phyloP scores from a whole-genome alignment of 2,329 filamentous ascomycete genomes.

The Fusarium beomiforme region DNA sequence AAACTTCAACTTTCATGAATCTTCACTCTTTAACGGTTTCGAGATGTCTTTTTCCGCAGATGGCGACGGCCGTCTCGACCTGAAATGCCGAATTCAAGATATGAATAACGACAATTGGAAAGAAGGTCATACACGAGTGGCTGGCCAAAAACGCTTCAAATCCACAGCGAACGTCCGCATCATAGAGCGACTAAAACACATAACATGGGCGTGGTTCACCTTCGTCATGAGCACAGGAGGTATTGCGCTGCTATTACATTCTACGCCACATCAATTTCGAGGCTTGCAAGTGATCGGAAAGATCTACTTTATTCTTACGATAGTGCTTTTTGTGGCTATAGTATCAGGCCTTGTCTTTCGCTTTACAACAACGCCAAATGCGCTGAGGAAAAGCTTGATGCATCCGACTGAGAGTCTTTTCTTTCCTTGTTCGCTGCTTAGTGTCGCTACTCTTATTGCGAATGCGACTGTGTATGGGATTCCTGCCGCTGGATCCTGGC shows the following conservation, averaged over 20 bases:
- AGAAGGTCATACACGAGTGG: slow-evolving; percentile 40
- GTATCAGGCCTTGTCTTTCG: slow-evolving; percentile 64
- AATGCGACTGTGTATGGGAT: slow-evolving; percentile 72
- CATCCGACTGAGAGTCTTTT: slow-evolving; percentile 70
- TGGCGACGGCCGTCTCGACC: slow-evolving; percentile 14
- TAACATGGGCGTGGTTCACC: slow-evolving; percentile 49
- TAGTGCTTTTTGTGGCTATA: slow-evolving; percentile 60
- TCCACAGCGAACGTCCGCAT: slow-evolving; percentile 27
- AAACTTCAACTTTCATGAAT: background rate
- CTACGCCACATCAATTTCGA: slow-evolving; percentile 55
- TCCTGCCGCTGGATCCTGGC: slow-evolving; percentile 59
- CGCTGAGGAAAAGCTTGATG: slow-evolving; percentile 56
- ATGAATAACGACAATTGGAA: slow-evolving; percentile 42
- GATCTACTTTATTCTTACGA: slow-evolving; percentile 60
- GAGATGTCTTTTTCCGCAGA: slow-evolving; percentile 11
- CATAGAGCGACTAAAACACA: slow-evolving; percentile 38
- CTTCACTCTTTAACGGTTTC: background rate
- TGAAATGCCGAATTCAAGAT: slow-evolving; percentile 30
- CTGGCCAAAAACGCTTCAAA: slow-evolving; percentile 33
- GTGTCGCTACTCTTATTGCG: slow-evolving; percentile 71
- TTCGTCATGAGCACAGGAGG: slow-evolving; percentile 49
- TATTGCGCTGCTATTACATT: slow-evolving; percentile 44
- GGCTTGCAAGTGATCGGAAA: slow-evolving; percentile 59
- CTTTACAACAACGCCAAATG: slow-evolving; percentile 67
- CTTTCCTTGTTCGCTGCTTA: slow-evolving; percentile 69